Base-by-base conservation (phyloP, 208 protist species). In the Wallacemonas sp. region DNA sequence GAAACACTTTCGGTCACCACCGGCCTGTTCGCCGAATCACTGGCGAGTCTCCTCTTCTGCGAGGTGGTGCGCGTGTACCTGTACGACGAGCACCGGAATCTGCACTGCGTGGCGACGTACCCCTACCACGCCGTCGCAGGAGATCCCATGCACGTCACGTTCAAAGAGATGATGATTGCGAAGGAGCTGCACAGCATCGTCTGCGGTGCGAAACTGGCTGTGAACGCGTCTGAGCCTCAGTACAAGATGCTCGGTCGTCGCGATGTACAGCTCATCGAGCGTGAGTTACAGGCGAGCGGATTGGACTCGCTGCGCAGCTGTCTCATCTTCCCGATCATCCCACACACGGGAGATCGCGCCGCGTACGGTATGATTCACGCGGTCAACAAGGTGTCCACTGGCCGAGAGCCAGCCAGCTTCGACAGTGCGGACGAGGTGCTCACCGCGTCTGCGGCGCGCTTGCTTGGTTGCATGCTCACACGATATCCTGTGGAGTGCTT, bases 51-150 rank as follows among this genome's bases (percentile, higher is more conserved):
- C 19, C 73, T 96, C 22, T 67, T 67, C 30, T 96, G 91, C 67
- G 84, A 93, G 61, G 78, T 85, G 17, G 91, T 96, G n/a, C 83
- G 91, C 42, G 69, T 96, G 19, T 96, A 94, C 57, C 62, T 96
- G 15, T 94, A 88, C 64, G 91, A 96, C 59, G 71, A 79, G 15
- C 67, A 93, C 71, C 58, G 63, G 1, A 85, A 88, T 53, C 55
- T 96, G 32, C 73, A 83, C 44, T 91, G 83, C 52, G 82, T 76
- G 45, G 79, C 83, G 24, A 71, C 66, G 44, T 96, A 85, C 53
- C 91, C 91, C 8, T 69, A 63, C 52, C 64, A 54, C 13, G 76
- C 72, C 21, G 67, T 17, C 3, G 52, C 68, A 17, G 84, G 81
- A 0, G 84, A 96, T 48, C 91, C 88, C 9, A 84, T 89, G 78